These are phyloP conservation scores for Phaeosphaeria sp. DNA, from an alignment of 2,329 filamentous ascomycete species.

Conservation along the genomic window DNA sequence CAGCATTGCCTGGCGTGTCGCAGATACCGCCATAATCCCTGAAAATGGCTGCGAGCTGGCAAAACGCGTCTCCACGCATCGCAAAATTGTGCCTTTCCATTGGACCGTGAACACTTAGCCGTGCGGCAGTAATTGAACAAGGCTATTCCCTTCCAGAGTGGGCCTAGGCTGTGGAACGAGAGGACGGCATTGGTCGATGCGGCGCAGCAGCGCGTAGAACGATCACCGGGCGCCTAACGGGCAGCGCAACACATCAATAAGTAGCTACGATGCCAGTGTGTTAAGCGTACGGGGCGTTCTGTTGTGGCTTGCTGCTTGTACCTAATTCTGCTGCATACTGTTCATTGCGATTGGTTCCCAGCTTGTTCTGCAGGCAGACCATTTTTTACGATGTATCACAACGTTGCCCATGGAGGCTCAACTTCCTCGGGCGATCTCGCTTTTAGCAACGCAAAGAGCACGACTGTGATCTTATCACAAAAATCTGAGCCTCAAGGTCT, in stretches of 20 bases:
- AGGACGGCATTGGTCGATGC: conserved; percentile 7
- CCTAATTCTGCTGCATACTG: background rate
- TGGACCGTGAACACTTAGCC: background rate
- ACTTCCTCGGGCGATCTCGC: background rate
- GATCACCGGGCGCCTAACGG: background rate
- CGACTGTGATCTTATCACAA: background rate
- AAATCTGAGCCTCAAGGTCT: background rate
- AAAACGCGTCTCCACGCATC: background rate
- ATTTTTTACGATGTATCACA: background rate
- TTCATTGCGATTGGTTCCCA: background rate
- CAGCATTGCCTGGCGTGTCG: background rate
- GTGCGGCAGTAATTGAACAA: background rate
- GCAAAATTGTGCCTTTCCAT: background rate
- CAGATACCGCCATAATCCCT: conserved; percentile 1
- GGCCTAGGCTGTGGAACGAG: conserved; percentile 1
- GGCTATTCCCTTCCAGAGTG: background rate
- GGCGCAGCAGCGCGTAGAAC: conserved; percentile 7
- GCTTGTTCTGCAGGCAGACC: background rate
- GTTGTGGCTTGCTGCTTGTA: background rate
- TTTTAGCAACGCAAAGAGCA: background rate
- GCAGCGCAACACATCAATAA: background rate
- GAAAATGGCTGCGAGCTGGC: background rate
- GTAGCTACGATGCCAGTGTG: background rate
- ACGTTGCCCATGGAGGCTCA: background rate
- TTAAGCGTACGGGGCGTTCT: background rate